Evolutionary conservation across 495 filamentous ascomycete species (phyloP), one percentile per base, ranked within the genome.

Genomic region (Penicillium canescens): DNA sequence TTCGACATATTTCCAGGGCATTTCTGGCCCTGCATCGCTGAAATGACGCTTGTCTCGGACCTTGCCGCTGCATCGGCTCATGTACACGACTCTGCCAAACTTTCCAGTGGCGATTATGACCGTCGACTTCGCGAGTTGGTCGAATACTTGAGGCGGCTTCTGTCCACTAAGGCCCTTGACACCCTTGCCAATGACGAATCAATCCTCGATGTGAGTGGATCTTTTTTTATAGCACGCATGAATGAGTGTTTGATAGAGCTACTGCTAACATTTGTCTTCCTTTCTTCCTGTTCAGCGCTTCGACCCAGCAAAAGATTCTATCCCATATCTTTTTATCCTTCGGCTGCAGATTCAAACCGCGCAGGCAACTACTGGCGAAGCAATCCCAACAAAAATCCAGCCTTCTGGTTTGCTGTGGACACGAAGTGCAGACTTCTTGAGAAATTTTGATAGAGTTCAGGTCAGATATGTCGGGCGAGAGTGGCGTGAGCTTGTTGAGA

Each of bases 361-460:
- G 6, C 68, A 67, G 51, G 65, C 62, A 24, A 60, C 42, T 33
- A 43, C 56, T n/a, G 55, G 46, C 7, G 43, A 57, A 21, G 40
- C 24, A 5, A 50, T 68, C 6, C 63, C 68, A 12, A 55, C 59
- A 3, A 54, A 68, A 12, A 37, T 77, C 9, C 42, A 38, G 23
- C 74, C 76, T 3, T 61, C 65, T 0, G 65, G 71, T 2, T 53
- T 47, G 6, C 47, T 85, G 49, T 86, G 82, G 81, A 59, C 63
- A n/a, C 76, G 68, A 42, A 59, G 73, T 21, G 59, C 71, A 10
- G 59, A 54, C 1, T 88, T 85, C 51, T 54, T 86, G 50, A 57
- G 68, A 24, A 60, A 51, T 3, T 87, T 85, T 62, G 81, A 89
- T 61, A 70, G 75, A 4, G 65, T 82, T 24, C 85, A 88, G 57